phyloP scores from a whole-genome alignment of 305 asterid genomes.

The Fraxinus sp. region DNA sequence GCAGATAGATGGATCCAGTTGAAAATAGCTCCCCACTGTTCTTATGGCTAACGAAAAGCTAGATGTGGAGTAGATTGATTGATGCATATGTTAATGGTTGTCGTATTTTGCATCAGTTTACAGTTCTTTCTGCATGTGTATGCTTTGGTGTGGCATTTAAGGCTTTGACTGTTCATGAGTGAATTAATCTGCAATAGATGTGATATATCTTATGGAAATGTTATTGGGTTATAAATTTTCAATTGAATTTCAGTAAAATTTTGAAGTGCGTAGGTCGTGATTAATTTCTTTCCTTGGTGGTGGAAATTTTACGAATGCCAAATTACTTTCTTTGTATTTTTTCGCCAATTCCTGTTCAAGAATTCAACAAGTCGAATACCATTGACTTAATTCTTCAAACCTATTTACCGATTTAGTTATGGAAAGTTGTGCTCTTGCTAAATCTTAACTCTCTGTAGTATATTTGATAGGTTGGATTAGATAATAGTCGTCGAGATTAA shows the following conservation, averaged over 20 bases:
- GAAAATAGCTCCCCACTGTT: slow-evolving; percentile 12
- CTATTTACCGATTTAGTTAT: neutral
- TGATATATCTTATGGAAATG: neutral
- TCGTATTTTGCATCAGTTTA: neutral
- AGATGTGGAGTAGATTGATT: neutral
- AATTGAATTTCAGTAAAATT: neutral
- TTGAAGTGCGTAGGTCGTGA: neutral
- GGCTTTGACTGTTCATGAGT: neutral
- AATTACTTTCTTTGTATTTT: too few species aligned
- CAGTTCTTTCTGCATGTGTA: neutral
- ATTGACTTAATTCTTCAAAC: neutral
- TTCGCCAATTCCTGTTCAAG: neutral
- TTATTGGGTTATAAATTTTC: neutral
- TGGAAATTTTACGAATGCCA: neutral
- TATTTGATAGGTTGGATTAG: neutral
- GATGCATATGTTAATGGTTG: neutral
- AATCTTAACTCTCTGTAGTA: neutral
- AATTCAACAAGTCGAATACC: neutral
- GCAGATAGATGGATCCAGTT: neutral
- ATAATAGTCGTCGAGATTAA: neutral
- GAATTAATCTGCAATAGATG: neutral
- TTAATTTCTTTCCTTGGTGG: neutral
- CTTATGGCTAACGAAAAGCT: slow-evolving; percentile 6
- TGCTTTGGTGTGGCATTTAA: neutral
- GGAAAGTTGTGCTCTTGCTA: neutral